Evolutionary conservation across 2,329 filamentous ascomycete genomes (phyloP).

Genomic region (Aspergillus sp.): DNA sequence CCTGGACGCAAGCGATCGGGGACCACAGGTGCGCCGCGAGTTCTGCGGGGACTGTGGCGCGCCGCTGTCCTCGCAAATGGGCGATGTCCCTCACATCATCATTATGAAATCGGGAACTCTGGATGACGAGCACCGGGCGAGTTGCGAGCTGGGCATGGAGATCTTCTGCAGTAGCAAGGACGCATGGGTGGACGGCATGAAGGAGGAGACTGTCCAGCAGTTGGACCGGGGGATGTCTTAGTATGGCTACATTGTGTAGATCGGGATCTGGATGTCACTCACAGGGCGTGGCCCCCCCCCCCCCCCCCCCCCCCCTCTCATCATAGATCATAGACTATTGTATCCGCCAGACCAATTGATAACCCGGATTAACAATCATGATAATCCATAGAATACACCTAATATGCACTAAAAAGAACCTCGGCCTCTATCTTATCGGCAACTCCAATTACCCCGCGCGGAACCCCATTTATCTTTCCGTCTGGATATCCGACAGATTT

Average conservation of each 20-base stretch:
- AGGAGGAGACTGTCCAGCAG: slow-evolving; percentile 5
- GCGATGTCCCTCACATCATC: slow-evolving; percentile 3
- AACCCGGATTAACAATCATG: no score
- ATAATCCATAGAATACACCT: no score
- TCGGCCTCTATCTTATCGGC: background rate
- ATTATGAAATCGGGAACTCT: slow-evolving; percentile 22
- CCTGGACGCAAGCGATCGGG: slow-evolving; percentile 12
- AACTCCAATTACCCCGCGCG: background rate
- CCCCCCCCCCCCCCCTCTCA: no score
- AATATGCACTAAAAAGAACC: no score
- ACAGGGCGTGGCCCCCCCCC: no score
- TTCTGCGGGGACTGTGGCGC: slow-evolving; percentile 24
- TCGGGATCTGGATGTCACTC: background rate
- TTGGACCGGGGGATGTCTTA: slow-evolving; percentile 3
- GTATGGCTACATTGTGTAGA: background rate
- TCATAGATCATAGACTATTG: no score
- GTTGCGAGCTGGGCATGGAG: slow-evolving; percentile 15
- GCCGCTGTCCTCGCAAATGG: slow-evolving; percentile 17
- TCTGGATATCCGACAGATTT: background rate
- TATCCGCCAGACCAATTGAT: no score
- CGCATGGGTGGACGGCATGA: slow-evolving; percentile 17
- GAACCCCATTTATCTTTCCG: background rate
- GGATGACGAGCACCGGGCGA: slow-evolving; percentile 15
- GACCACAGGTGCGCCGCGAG: slow-evolving; percentile 10
- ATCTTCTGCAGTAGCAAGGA: slow-evolving; percentile 22